A percentile compares a stretch with the other conserved stretches of the same genome.
These are phyloP conservation scores for Glycine tomentella DNA, from an alignment of 306 rosid species.

Conservation along the genomic window DNA sequence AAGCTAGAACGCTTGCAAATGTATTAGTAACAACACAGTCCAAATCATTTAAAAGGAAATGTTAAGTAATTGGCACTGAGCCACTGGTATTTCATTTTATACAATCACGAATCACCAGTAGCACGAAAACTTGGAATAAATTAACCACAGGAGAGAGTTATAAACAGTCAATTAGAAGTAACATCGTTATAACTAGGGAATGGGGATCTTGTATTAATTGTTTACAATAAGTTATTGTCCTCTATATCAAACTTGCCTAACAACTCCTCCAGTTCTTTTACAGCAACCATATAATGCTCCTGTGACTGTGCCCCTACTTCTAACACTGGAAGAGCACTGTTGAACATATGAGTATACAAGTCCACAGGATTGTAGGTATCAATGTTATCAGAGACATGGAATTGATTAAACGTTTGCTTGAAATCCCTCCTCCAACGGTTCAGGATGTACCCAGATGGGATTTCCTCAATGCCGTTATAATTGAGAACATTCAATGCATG, in stretches of 20 bases:
- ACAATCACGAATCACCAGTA: background rate
- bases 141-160: background rate
- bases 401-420: constrained; percentile 55
- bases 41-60: background rate
- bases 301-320: constrained; percentile 74
- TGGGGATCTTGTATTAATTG: constrained; percentile 28
- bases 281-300: constrained; percentile 65
- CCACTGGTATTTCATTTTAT: constrained; percentile 29
- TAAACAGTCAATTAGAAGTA: constrained; percentile 18
- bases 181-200: background rate
- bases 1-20: background rate
- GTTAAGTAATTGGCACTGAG: background rate
- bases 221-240: constrained; percentile 55
- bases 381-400: constrained; percentile 38
- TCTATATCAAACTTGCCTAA: constrained; percentile 60
- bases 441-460: constrained; percentile 72
- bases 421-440: constrained; percentile 76
- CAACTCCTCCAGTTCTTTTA: constrained; percentile 70
- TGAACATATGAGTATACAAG: constrained; percentile 58
- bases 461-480: constrained; percentile 73
- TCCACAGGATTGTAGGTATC: constrained; percentile 48
- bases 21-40: background rate
- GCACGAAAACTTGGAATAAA: constrained; percentile 8
- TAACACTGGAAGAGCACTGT: constrained; percentile 64
- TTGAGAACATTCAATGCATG: constrained; percentile 77